Conservation (phyloP, 768 basidiomycete genomes). For the Tephrocybe sp. region DNA sequence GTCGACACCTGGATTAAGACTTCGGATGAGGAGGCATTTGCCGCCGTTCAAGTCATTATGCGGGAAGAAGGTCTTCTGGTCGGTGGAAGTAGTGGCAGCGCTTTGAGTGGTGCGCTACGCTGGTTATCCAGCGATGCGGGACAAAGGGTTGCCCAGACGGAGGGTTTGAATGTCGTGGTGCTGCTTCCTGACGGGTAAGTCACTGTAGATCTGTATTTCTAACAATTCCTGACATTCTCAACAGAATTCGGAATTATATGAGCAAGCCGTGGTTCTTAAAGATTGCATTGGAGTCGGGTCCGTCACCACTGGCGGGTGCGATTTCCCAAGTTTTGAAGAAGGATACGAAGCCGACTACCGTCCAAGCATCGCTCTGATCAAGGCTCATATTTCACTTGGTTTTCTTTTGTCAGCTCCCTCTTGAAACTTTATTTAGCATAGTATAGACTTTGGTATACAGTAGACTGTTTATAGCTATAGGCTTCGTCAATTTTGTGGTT, state of each 20-base stretch:
- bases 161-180: constrained; percentile 86
- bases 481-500: no score
- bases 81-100: constrained; percentile 92
- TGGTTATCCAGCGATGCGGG: constrained; percentile 81
- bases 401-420: no score
- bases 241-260: constrained; percentile 91
- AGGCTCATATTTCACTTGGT: no score
- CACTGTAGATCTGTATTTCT: neutral
- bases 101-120: constrained; percentile 70
- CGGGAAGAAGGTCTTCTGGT: constrained; percentile 85
- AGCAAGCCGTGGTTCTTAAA: constrained; percentile 90
- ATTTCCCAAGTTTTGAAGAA: constrained; percentile 38
- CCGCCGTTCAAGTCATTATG: constrained; percentile 74
- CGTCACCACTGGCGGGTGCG: constrained; percentile 49
- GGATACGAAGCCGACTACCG: neutral
- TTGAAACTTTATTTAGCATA: no score
- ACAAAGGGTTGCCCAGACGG: constrained; percentile 54
- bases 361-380: constrained; percentile 6
- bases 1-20: constrained; percentile 89
- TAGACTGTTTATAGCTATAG: no score
- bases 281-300: constrained; percentile 56
- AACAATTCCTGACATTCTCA: neutral
- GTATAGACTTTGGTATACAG: no score
- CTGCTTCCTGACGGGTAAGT: constrained; percentile 88
- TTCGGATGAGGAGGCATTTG: constrained; percentile 77